phyloP scores from a whole-genome alignment of 2,329 filamentous ascomycete species.

The Diaporthe batatas region DNA sequence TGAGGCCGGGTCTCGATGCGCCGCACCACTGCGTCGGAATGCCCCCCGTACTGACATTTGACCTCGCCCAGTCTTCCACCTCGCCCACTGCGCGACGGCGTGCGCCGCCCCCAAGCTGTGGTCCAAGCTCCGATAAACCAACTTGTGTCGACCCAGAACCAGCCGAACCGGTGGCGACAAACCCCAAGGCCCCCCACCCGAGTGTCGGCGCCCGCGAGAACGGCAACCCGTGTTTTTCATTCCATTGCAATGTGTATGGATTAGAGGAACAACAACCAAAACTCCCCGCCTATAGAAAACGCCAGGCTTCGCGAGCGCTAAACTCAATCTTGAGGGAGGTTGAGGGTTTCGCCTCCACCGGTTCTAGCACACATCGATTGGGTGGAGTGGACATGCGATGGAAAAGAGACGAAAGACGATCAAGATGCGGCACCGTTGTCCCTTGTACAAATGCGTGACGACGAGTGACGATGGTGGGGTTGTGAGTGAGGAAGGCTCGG shows the following conservation, averaged over 20 bases:
- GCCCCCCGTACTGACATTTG: conserved; percentile 35
- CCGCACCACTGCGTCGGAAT: not conserved
- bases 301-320: not conserved
- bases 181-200: not conserved
- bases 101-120: conserved; percentile 98
- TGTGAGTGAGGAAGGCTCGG: conserved; percentile 4
- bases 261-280: conserved; percentile 29
- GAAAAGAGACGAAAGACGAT: not conserved
- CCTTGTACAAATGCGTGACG: conserved; percentile 28
- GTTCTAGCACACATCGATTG: not conserved
- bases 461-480: conserved; percentile 5
- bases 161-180: conserved; percentile 8
- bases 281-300: conserved; percentile 33
- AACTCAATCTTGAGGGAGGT: not conserved
- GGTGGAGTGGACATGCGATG: not conserved
- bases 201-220: conserved; percentile 14
- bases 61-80: conserved; percentile 87
- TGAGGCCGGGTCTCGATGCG: not conserved
- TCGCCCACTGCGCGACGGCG: conserved; percentile 91
- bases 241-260: conserved; percentile 31
- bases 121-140: conserved; percentile 85
- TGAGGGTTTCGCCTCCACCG: not conserved
- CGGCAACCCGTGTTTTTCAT: conserved; percentile 31
- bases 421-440: conserved; percentile 18
- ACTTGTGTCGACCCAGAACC: conserved; percentile 1